A percentile compares a stretch with the other conserved stretches of the same genome.
Conservation (phyloP, 352 stramenopile genomes). For the Pythium insidiosum region DNA sequence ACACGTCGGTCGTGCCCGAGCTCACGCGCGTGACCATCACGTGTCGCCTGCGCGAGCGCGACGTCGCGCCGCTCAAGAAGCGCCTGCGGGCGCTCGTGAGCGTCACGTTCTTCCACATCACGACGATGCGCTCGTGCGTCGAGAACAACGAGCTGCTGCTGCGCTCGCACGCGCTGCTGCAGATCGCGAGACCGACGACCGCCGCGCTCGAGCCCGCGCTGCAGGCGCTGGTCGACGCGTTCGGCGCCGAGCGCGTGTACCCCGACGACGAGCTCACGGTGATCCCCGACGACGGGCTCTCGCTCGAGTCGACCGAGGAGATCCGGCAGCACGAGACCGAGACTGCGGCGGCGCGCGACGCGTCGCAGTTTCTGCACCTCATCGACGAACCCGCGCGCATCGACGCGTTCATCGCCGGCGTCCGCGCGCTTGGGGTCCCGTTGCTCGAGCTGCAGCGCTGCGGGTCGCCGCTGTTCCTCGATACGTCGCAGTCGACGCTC, state of each 20-base stretch:
- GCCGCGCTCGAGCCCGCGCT: not conserved
- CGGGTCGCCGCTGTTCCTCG: conserved; percentile 49
- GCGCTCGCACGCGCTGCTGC: conserved; percentile 50
- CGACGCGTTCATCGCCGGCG: conserved; percentile 26
- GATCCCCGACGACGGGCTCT: conserved; percentile 18
- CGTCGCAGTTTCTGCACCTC: conserved; percentile 39
- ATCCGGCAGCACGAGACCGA: conserved; percentile 5
- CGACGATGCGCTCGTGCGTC: conserved; percentile 49
- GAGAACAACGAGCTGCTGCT: conserved; percentile 57
- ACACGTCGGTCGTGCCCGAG: conserved; percentile 61
- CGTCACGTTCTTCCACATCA: conserved; percentile 78
- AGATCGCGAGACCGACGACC: conserved; percentile 15
- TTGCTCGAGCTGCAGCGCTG: conserved; percentile 52
- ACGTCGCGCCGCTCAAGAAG: conserved; percentile 46
- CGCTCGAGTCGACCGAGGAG: conserved; percentile 15
- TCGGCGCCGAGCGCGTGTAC: conserved; percentile 28
- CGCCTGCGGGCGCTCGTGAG: conserved; percentile 50
- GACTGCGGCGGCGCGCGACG: not conserved
- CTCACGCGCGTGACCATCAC: conserved; percentile 73
- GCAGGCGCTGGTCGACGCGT: conserved; percentile 23
- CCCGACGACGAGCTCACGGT: conserved; percentile 20
- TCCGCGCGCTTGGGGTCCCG: conserved; percentile 24
- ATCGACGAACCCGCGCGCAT: conserved; percentile 39
- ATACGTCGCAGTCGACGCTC: conserved; percentile 59
- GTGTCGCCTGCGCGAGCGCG: conserved; percentile 39